These are phyloP conservation scores for Salmacisia buchloeana DNA, from an alignment of 1,284 basidiomycete species.

Conservation along the genomic window DNA sequence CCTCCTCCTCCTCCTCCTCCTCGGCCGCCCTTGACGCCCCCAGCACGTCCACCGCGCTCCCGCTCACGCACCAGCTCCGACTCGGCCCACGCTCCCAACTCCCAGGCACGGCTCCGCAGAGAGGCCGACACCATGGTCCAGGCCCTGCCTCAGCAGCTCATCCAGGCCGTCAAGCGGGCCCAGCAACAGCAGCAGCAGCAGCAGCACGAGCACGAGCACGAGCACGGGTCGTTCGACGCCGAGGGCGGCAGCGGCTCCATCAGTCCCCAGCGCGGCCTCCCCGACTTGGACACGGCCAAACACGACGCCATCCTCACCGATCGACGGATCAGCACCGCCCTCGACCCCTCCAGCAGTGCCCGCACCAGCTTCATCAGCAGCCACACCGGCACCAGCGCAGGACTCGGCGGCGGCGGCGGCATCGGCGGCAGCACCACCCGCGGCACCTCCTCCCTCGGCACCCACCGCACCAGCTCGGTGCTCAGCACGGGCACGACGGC, in stretches of 20 bases:
- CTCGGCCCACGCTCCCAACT: background rate
- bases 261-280: background rate
- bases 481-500: background rate
- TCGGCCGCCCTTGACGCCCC: background rate
- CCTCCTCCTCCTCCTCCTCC: background rate
- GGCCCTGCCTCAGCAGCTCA: background rate
- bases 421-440: no score
- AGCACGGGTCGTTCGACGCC: background rate
- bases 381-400: background rate
- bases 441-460: background rate
- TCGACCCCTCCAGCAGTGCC: background rate
- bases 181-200: background rate
- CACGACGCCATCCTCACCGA: background rate
- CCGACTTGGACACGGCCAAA: background rate
- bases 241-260: background rate
- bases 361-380: slow-evolving; percentile 2
- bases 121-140: background rate
- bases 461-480: background rate
- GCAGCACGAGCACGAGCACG: background rate
- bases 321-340: no score
- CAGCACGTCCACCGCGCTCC: background rate
- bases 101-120: background rate
- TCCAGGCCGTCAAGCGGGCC: background rate
- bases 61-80: background rate
- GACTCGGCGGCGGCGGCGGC: no score